Conservation (phyloP, 2,329 filamentous ascomycete species). For the Xylaria arbuscula region DNA sequence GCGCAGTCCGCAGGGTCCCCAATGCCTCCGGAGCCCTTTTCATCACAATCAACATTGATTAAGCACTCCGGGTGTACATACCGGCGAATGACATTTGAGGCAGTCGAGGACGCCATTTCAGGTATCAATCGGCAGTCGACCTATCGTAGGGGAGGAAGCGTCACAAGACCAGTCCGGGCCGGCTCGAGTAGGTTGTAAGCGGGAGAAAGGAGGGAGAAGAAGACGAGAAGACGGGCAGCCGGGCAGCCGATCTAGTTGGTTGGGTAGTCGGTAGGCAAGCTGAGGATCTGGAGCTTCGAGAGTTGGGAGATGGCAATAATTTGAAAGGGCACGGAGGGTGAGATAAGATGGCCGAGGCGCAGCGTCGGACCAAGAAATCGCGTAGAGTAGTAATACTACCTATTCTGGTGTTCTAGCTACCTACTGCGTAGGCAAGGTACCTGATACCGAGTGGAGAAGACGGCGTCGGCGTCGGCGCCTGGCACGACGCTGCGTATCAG, state of each 20-base stretch:
- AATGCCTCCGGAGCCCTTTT: slow-evolving; percentile 11
- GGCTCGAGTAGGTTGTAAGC: slow-evolving; percentile 30
- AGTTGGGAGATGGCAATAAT: slow-evolving; percentile 10
- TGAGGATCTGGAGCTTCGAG: slow-evolving; percentile 6
- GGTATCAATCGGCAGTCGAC: slow-evolving; percentile 36
- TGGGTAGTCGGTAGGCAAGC: not conserved
- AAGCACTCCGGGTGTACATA: slow-evolving; percentile 41
- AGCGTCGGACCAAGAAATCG: slow-evolving; percentile 24
- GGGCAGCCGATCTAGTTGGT: slow-evolving; percentile 25
- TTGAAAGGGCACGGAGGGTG: slow-evolving; percentile 15
- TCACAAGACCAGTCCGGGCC: slow-evolving; percentile 34
- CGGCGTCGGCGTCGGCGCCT: slow-evolving; percentile 19
- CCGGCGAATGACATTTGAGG: slow-evolving; percentile 60
- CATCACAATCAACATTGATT: not conserved
- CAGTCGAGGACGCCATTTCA: slow-evolving; percentile 50
- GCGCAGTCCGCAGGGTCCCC: slow-evolving; percentile 11
- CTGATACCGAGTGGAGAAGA: slow-evolving; percentile 32
- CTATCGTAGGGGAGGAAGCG: slow-evolving; percentile 31
- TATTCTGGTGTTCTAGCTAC: not conserved
- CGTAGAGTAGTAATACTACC: slow-evolving; percentile 16
- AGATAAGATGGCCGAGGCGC: slow-evolving; percentile 27
- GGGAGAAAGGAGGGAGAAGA: slow-evolving; percentile 18
- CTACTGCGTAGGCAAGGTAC: not conserved
- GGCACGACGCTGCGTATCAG: slow-evolving; percentile 23
- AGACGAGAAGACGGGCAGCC: not conserved